Evolutionary conservation across 768 basidiomycete genomes (phyloP).

Genomic region (Pleurotus tuoliensis): DNA sequence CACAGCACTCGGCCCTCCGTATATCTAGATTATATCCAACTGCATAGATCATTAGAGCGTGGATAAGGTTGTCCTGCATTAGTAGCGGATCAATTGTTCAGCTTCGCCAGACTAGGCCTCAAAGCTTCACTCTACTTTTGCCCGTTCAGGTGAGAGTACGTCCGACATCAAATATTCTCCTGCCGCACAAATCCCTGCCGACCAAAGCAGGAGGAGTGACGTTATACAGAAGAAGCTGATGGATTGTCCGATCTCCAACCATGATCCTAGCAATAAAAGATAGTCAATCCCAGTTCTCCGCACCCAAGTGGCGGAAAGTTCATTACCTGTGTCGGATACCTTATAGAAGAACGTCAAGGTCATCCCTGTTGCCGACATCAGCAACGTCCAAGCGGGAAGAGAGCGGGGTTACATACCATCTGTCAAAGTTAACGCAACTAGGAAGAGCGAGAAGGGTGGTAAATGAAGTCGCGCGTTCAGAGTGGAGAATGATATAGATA

Average conservation of each 20-base stretch:
- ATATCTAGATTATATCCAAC: conserved; percentile 29
- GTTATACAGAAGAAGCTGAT: conserved; percentile 88
- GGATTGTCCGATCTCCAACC: conserved; percentile 87
- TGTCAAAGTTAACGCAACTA: conserved; percentile 71
- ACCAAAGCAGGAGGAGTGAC: conserved; percentile 74
- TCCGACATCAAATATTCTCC: conserved; percentile 73
- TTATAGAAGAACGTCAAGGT: conserved; percentile 81
- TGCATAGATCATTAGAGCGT: conserved; percentile 2
- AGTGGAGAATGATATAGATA: conserved; percentile 64
- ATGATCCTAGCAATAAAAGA: conserved; percentile 49
- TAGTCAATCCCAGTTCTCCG: conserved; percentile 8
- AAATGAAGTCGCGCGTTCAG: conserved; percentile 64
- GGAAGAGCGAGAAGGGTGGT: conserved; percentile 77
- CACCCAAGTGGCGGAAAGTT: neutral
- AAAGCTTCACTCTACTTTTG: neutral
- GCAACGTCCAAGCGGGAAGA: too few relatives aligned
- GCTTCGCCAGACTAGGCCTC: neutral
- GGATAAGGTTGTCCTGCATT: neutral
- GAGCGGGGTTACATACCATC: conserved; percentile 41
- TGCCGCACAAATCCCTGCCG: conserved; percentile 67
- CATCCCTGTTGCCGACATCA: conserved; percentile 49
- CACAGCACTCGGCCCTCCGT: conserved; percentile 50
- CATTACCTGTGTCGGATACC: conserved; percentile 70
- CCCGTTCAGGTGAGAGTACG: neutral
- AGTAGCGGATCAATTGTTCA: too few relatives aligned